Evolutionary conservation across 495 filamentous ascomycete species (phyloP).

Genomic region (Podospora pseudocomata): DNA sequence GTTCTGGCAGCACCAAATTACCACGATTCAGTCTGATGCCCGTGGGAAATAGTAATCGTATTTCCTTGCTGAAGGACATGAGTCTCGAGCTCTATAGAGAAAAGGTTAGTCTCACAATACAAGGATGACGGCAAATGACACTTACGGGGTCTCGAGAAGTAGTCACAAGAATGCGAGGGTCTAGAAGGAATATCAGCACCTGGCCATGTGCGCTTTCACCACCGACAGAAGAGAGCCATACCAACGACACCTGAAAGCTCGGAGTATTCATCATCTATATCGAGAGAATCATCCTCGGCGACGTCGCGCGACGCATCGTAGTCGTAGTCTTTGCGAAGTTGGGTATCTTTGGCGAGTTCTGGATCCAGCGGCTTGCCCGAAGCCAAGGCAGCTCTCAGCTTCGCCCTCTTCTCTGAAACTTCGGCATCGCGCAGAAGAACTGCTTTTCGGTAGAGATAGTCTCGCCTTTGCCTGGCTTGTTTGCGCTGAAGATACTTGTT

Average conservation of each 20-base stretch:
- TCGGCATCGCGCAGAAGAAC: conserved; percentile 80
- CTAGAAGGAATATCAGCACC: conserved; percentile 10
- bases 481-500: conserved; percentile 41
- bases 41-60: conserved; percentile 85
- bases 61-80: conserved; percentile 86
- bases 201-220: not conserved
- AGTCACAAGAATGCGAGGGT: conserved; percentile 66
- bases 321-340: conserved; percentile 82
- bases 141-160: conserved; percentile 86
- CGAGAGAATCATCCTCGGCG: conserved; percentile 59
- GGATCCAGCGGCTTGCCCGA: conserved; percentile 76
- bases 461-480: conserved; percentile 81
- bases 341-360: conserved; percentile 83
- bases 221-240: conserved; percentile 5
- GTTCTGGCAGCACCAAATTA: conserved; percentile 78
- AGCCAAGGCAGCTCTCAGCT: conserved; percentile 80
- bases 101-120: not conserved
- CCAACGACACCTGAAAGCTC: conserved; percentile 33
- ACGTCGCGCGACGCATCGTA: conserved; percentile 77
- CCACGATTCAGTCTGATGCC: conserved; percentile 88
- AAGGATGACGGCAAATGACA: conserved; percentile 50
- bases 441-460: conserved; percentile 83
- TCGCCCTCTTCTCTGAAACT: conserved; percentile 82
- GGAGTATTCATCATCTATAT: conserved; percentile 80
- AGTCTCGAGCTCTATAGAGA: not conserved